A percentile compares a stretch with the other conserved stretches of the same genome.
Evolutionary conservation across 129 eudicot genomes (phyloP).

Genomic region (Helichrysum umbraculigerum): DNA sequence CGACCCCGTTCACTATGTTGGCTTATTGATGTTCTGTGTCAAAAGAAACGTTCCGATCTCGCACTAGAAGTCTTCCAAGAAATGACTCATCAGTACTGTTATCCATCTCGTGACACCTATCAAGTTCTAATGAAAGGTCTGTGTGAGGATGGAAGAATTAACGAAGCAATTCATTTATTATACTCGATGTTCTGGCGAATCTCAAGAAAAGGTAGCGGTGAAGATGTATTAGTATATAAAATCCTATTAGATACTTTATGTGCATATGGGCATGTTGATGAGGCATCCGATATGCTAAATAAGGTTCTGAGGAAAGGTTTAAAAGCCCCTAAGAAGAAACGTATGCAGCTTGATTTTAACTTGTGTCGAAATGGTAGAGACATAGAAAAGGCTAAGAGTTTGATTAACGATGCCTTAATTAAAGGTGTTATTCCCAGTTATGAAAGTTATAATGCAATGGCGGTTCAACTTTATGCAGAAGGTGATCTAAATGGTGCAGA

Average conservation of each 20-base stretch:
- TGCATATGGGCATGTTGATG: constrained; percentile 59
- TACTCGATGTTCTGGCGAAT: constrained; percentile 88
- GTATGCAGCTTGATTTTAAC: constrained; percentile 55
- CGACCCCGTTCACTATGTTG: constrained; percentile 54
- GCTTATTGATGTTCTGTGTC: constrained; percentile 72
- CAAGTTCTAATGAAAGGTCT: constrained; percentile 77
- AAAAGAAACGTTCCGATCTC: constrained; percentile 65
- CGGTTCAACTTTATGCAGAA: constrained; percentile 57
- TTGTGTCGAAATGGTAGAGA: constrained; percentile 42
- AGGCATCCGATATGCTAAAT: constrained; percentile 72
- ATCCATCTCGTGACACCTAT: constrained; percentile 77
- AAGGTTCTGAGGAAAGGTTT: constrained; percentile 85
- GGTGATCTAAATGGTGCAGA: constrained; percentile 54
- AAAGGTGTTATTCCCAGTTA: constrained; percentile 71
- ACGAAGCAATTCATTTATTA: constrained; percentile 84
- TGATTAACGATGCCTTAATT: constrained; percentile 70
- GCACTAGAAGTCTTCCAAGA: constrained; percentile 75
- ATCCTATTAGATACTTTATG: constrained; percentile 73
- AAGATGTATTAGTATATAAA: constrained; percentile 74
- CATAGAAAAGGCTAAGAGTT: constrained; percentile 42
- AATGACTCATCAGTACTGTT: constrained; percentile 64
- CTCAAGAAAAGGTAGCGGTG: constrained; percentile 87
- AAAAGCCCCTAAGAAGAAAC: constrained; percentile 59
- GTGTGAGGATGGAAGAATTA: constrained; percentile 72
- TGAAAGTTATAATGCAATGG: constrained; percentile 72